Evolutionary conservation across 2,329 filamentous ascomycete genomes (phyloP).

Genomic region (Beauveria sp.): DNA sequence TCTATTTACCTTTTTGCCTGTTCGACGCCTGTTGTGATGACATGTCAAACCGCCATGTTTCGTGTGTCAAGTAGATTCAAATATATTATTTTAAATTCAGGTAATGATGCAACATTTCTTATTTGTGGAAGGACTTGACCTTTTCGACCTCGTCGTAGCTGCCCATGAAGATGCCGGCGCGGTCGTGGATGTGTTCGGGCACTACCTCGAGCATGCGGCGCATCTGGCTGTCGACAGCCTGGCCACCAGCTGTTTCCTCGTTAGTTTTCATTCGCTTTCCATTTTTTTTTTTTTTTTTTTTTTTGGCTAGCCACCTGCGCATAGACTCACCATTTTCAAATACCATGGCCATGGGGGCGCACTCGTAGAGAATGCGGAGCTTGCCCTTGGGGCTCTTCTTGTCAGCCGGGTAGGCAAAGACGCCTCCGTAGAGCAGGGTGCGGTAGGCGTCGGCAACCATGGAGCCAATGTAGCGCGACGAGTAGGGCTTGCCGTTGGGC

Average conservation of each 20-base stretch:
- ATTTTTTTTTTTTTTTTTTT: not conserved
- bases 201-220: constrained; percentile 80
- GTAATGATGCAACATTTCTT: not conserved
- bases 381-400: constrained; percentile 99
- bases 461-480: constrained; percentile 86
- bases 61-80: not conserved
- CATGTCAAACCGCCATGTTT: not conserved
- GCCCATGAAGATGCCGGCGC: constrained; percentile 91
- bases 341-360: constrained; percentile 96
- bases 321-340: constrained; percentile 82
- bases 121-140: constrained; percentile 68
- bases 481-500: constrained; percentile 78
- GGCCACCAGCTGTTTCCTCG: constrained; percentile 63
- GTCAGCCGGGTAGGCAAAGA: constrained; percentile 96
- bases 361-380: constrained; percentile 94
- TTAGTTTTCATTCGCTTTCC: not conserved
- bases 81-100: not conserved
- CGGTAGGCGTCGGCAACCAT: constrained; percentile 99
- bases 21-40: not conserved
- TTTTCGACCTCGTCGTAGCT: constrained; percentile 94
- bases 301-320: no score
- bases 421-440: constrained; percentile 87
- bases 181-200: constrained; percentile 90
- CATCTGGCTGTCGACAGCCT: constrained; percentile 89
- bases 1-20: not conserved